These are phyloP conservation scores for Pyrus communis DNA, from an alignment of 306 rosid species.

Conservation along the genomic window DNA sequence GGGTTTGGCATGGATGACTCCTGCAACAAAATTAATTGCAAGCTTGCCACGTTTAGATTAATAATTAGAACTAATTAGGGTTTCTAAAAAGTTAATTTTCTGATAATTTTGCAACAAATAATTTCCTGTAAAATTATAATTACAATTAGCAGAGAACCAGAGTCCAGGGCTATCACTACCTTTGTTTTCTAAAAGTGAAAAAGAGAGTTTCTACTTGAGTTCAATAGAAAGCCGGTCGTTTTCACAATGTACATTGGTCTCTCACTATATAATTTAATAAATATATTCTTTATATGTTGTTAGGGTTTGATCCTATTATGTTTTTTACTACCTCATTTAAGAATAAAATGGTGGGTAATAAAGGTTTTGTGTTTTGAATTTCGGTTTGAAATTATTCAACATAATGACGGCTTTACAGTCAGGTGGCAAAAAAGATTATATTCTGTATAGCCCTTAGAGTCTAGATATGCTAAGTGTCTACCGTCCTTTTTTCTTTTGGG, in stretches of 20 bases:
- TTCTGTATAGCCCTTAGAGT: constrained; percentile 2
- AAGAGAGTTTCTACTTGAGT: background rate
- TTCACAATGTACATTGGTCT: background rate
- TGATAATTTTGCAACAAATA: background rate
- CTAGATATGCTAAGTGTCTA: constrained; percentile 24
- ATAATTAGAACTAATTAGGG: constrained; percentile 1
- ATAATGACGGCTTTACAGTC: constrained; percentile 10
- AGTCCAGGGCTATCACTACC: background rate
- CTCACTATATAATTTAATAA: background rate
- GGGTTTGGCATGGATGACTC: constrained; percentile 63
- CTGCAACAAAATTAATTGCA: constrained; percentile 32
- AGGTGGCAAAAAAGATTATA: constrained; percentile 21
- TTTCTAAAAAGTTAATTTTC: background rate
- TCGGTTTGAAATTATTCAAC: constrained; percentile 3
- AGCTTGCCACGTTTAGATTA: background rate
- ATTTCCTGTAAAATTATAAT: background rate
- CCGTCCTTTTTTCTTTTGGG: background rate
- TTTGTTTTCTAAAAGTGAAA: background rate
- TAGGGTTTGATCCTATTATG: background rate
- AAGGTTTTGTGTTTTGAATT: constrained; percentile 3
- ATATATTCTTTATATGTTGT: background rate
- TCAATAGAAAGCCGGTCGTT: background rate
- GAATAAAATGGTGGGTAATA: background rate
- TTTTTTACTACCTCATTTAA: background rate
- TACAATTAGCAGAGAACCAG: background rate